Evolutionary conservation across 768 basidiomycete species (phyloP).

Genomic region (Kwoniella dendrophila): DNA sequence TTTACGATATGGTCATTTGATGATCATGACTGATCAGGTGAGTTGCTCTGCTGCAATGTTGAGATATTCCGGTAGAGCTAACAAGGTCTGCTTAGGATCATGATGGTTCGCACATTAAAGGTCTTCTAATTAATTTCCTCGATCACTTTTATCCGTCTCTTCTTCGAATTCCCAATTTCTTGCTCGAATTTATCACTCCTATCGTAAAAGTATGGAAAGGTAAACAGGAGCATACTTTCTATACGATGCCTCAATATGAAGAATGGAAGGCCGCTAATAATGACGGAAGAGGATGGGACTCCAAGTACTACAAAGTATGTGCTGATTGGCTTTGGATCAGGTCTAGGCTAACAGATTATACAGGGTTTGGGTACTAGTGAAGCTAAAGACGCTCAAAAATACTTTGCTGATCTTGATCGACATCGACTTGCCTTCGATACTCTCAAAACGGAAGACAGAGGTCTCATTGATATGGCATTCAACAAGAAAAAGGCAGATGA

Average conservation of each 20-base stretch:
- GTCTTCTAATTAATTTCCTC: slow-evolving; percentile 95
- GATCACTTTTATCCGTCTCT: slow-evolving; percentile 96
- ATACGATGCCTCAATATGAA: slow-evolving; percentile 96
- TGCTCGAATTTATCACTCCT: slow-evolving; percentile 97
- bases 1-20: slow-evolving; percentile 87
- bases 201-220: slow-evolving; percentile 91
- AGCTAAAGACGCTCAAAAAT: slow-evolving; percentile 84
- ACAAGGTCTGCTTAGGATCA: slow-evolving; percentile 70
- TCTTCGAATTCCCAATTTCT: slow-evolving; percentile 82
- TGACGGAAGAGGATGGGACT: slow-evolving; percentile 76
- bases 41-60: slow-evolving; percentile 35
- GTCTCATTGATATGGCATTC: slow-evolving; percentile 94
- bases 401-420: slow-evolving; percentile 87
- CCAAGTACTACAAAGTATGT: slow-evolving; percentile 95
- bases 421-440: slow-evolving; percentile 92
- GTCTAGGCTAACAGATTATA: not conserved
- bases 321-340: not conserved
- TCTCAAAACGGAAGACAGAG: slow-evolving; percentile 77
- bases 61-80: not conserved
- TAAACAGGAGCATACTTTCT: slow-evolving; percentile 78
- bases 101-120: slow-evolving; percentile 99
- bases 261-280: slow-evolving; percentile 81
- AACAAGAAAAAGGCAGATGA: slow-evolving; percentile 99
- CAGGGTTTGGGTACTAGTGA: slow-evolving; percentile 95
- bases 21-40: slow-evolving; percentile 99